Evolutionary conservation across 805 yeast genomes (phyloP).

Genomic region (Komagataella ulmi): DNA sequence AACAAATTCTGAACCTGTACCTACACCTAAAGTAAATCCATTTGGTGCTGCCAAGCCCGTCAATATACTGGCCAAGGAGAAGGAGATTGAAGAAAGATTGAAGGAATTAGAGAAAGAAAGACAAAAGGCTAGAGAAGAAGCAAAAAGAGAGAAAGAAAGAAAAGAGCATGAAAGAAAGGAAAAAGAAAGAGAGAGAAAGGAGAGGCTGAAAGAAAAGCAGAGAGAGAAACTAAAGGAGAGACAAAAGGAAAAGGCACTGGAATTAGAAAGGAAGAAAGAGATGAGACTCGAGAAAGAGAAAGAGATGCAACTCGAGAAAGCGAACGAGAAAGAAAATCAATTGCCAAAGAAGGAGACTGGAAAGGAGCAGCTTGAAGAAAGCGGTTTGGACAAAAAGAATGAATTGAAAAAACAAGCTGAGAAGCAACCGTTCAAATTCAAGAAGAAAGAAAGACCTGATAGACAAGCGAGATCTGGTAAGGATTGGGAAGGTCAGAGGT

Average conservation of each 20-base stretch:
- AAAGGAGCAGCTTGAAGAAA: not conserved
- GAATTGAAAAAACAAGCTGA: not conserved
- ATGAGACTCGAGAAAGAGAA: conserved; percentile 5
- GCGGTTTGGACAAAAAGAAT: not conserved
- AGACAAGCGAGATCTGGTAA: not conserved
- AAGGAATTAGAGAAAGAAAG: conserved; percentile 18
- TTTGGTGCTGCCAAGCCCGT: conserved; percentile 84
- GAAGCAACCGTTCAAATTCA: not conserved
- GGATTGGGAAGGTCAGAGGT: not conserved
- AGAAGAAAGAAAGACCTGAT: not conserved
- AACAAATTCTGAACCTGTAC: not conserved
- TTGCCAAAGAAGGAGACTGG: not conserved
- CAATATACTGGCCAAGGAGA: conserved; percentile 52
- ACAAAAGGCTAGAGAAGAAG: conserved; percentile 2
- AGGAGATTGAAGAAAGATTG: conserved; percentile 44
- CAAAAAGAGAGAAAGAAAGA: conserved; percentile 10
- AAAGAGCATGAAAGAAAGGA: conserved; percentile 13
- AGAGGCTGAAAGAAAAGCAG: conserved; percentile 5
- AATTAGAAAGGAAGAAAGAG: conserved; percentile 6
- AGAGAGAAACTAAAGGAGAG: conserved; percentile 6
- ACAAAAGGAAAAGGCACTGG: conserved; percentile 9
- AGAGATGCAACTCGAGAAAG: not conserved
- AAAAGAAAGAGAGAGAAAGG: conserved; percentile 10
- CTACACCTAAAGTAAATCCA: conserved; percentile 40
- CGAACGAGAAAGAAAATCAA: not conserved